Base-by-base conservation (phyloP, 495 filamentous ascomycete species). In the Cryomyces antarcticus region DNA sequence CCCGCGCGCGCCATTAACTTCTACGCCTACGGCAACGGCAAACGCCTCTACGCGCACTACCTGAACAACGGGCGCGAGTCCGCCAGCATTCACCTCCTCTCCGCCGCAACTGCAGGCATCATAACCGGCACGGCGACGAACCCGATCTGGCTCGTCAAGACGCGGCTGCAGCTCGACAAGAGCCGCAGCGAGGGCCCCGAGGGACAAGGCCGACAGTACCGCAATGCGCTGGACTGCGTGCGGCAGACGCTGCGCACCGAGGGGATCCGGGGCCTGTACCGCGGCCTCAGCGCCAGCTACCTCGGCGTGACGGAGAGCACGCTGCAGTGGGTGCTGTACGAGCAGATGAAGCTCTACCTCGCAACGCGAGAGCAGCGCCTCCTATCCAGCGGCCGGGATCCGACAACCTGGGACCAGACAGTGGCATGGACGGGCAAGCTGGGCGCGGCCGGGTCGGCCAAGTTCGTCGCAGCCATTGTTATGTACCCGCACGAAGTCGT, bases 141-240 rank as follows among this genome's bases (percentile, higher is more conserved):
- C 59, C 85, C 85, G 3, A 92, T 93, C 46, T 93, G 85, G 85
- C 67, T 93, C 38, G 71, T 93, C 42, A 93, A 93, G 65, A 93
- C 85, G 27, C 70, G 85, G 36, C 50, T 93, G 45, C 85, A 93
- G 63, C 75, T 93, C 6, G 85, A 93, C 55, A 82, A 78, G 57
- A 74, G 73, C 39, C 65, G 68, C 6, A 70, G 64, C 48, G 56
- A 68, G 58, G 55, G 69, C 52, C 56, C 62, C 6, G 70, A 70
- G n/a, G 60, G 61, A 24, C 69, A 36, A n/a, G 51, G 48, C n/a
- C 27, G 82, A 5, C 72, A 70, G 48, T 93, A 93, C 61, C 76
- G 75, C 54, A 88, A 86, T 58, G 82, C 78, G 47, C 64, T 75
- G 50, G 83, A 93, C 57, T 93, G 85, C 55, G 70, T 79, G 37